Evolutionary conservation across 2,329 filamentous ascomycete genomes (phyloP).

Genomic region (Alternaria ethzedia): DNA sequence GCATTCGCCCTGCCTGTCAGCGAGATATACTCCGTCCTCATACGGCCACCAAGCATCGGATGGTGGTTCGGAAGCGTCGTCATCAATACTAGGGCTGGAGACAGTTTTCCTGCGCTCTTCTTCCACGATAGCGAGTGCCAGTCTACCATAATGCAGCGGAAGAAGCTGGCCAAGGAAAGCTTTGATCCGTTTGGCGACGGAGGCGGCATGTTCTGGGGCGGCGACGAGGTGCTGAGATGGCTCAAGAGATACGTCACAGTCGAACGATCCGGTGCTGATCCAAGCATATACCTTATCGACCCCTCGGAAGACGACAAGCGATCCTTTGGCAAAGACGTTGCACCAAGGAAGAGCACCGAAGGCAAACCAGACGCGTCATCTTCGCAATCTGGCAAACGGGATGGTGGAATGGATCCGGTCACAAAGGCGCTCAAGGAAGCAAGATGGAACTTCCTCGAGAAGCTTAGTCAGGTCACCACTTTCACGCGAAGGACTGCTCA

Average conservation of each 20-base stretch:
- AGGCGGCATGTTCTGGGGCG: slow-evolving; percentile 95
- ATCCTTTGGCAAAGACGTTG: slow-evolving; percentile 73
- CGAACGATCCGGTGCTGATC: slow-evolving; percentile 83
- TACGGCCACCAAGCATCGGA: slow-evolving; percentile 88
- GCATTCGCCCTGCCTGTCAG: slow-evolving; percentile 90
- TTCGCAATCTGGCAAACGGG: slow-evolving; percentile 51
- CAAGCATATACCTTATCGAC: slow-evolving; percentile 89
- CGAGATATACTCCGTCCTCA: slow-evolving; percentile 87
- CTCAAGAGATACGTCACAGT: slow-evolving; percentile 81
- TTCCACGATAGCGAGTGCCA: slow-evolving; percentile 98
- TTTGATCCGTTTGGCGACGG: slow-evolving; percentile 90
- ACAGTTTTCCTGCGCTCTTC: slow-evolving; percentile 94
- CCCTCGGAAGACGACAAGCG: slow-evolving; percentile 83
- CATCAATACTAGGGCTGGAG: slow-evolving; percentile 87
- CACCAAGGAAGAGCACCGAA: slow-evolving; percentile 44
- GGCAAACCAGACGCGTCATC: slow-evolving; percentile 32
- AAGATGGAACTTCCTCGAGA: slow-evolving; percentile 94
- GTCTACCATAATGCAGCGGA: slow-evolving; percentile 92
- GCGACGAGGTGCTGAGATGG: slow-evolving; percentile 94
- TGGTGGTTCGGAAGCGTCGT: slow-evolving; percentile 99
- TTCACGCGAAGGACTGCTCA: slow-evolving; percentile 92
- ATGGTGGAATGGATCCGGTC: slow-evolving; percentile 88
- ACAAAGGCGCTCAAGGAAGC: slow-evolving; percentile 94
- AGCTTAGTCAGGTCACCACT: slow-evolving; percentile 95
- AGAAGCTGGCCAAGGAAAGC: slow-evolving; percentile 78